Evolutionary conservation across 257 asterid species (phyloP), one percentile per base, ranked within the genome.

Genomic region (Solanum habrochaites): DNA sequence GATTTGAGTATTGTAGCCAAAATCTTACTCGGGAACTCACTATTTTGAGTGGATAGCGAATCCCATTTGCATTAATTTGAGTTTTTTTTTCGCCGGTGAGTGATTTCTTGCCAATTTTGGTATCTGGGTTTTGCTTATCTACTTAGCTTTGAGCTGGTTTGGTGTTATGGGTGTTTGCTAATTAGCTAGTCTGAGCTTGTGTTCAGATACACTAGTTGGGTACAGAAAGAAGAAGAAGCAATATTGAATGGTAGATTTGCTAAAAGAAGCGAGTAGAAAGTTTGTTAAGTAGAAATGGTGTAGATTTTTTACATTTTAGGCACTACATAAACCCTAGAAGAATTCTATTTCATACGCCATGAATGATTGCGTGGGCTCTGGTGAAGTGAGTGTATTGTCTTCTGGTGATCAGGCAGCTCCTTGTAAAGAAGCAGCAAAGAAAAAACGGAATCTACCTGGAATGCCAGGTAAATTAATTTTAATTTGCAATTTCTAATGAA

Each of bases 391-490:
- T 85, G 92, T 81, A 39, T 85, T 89, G 49, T 75, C 90, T 64
- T 87, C 90, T 5, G 90, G 91, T 29, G 87, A 90, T 73, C 86
- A 88, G 52, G 69, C 88, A 32, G 69, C 84, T 29, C 85, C 90
- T 56, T 88, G 92, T 45, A 90, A 92, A 86, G 62, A 93, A 29
- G 80, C 90, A 37, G 86, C 86, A 49, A 95, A 95, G 95, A 95
- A 92, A 91, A 95, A 92, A 91, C 88, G 98, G 64, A 95, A 92
- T 91, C 96, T 94, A n/a, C 98, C 98, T 15, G 98, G 98, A 86
- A 95, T 93, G 98, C 98, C 98, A 89, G 98, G 98, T 95, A 90
- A 43, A 27, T 13, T 39, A 73, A 23, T 10, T 27, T 25, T 8
- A 14, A 21, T n/a, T 43, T 83, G 25, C 45, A 31, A 49, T 35